Evolutionary conservation across 1,284 basidiomycete genomes (phyloP).

Genomic region (Coniferiporia sulphurascens): DNA sequence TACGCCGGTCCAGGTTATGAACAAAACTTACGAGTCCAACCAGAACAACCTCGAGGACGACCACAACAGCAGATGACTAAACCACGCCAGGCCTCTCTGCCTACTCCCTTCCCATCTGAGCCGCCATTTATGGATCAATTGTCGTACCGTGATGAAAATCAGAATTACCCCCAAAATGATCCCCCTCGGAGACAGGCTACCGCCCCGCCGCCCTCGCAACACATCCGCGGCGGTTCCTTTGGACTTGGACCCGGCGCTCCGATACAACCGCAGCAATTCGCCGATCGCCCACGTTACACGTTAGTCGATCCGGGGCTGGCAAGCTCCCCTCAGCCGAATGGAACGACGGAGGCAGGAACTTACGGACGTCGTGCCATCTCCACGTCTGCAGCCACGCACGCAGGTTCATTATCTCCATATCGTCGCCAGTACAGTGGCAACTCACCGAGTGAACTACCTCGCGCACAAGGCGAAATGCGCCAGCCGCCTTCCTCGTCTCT

Average conservation of each 20-base stretch:
- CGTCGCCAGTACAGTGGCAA: neutral
- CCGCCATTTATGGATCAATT: no score
- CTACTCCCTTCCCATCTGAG: slow-evolving; percentile 17
- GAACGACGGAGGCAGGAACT: neutral
- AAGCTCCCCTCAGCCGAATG: neutral
- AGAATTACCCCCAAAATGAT: slow-evolving; percentile 14
- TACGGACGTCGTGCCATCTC: neutral
- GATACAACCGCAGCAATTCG: slow-evolving; percentile 22
- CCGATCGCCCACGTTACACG: slow-evolving; percentile 37
- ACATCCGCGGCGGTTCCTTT: neutral
- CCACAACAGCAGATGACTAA: slow-evolving; percentile 6
- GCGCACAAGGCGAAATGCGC: neutral
- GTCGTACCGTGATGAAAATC: slow-evolving; percentile 3
- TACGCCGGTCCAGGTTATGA: slow-evolving; percentile 27
- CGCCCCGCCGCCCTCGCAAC: neutral
- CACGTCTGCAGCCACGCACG: neutral
- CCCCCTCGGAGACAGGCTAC: neutral
- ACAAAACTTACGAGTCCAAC: slow-evolving; percentile 19
- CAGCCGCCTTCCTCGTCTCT: neutral
- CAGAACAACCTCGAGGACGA: slow-evolving; percentile 1
- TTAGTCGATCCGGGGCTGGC: slow-evolving; percentile 29
- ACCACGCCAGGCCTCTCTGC: slow-evolving; percentile 8
- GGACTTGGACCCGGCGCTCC: neutral
- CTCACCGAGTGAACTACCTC: neutral
- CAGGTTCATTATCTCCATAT: neutral